These are phyloP conservation scores for Acephala macrosclerotiorum DNA, from an alignment of 2,329 filamentous ascomycete genomes.

Conservation along the genomic window DNA sequence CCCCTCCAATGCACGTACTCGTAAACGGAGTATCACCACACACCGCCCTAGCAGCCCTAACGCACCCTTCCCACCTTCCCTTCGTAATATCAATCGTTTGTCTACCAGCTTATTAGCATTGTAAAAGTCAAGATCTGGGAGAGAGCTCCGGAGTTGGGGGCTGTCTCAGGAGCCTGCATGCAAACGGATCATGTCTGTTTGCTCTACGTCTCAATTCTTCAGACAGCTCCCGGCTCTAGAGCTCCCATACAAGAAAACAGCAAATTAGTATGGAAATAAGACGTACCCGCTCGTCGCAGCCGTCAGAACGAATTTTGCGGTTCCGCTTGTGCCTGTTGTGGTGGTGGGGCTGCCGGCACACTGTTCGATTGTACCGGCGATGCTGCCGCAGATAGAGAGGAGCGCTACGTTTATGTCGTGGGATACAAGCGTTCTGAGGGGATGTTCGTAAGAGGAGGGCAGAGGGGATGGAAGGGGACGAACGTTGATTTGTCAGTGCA, in stretches of 20 bases:
- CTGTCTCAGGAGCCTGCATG: no score
- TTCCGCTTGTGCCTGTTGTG: constrained; percentile 55
- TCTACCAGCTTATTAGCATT: not conserved
- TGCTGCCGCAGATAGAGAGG: constrained; percentile 57
- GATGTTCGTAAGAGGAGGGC: constrained; percentile 5
- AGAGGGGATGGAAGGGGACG: constrained; percentile 11
- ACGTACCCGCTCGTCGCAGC: constrained; percentile 45
- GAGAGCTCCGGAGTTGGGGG: no score
- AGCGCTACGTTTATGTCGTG: constrained; percentile 59
- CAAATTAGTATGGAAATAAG: no score
- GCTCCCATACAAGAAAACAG: no score
- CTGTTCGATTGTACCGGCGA: constrained; percentile 53
- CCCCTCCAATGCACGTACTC: constrained; percentile 39
- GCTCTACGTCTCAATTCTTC: no score
- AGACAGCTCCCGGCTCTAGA: no score
- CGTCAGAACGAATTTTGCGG: constrained; percentile 55
- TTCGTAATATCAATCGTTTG: constrained; percentile 61
- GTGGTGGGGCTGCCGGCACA: constrained; percentile 53
- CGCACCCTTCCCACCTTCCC: constrained; percentile 60
- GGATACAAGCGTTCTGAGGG: constrained; percentile 25
- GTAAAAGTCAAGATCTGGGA: no score
- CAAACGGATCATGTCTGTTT: no score
- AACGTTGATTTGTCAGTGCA: constrained; percentile 44
- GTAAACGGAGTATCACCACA: constrained; percentile 36
- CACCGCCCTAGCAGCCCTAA: constrained; percentile 53